Evolutionary conservation across 177 flowering plant genomes (phyloP).

Genomic region (Vitis hybrid): DNA sequence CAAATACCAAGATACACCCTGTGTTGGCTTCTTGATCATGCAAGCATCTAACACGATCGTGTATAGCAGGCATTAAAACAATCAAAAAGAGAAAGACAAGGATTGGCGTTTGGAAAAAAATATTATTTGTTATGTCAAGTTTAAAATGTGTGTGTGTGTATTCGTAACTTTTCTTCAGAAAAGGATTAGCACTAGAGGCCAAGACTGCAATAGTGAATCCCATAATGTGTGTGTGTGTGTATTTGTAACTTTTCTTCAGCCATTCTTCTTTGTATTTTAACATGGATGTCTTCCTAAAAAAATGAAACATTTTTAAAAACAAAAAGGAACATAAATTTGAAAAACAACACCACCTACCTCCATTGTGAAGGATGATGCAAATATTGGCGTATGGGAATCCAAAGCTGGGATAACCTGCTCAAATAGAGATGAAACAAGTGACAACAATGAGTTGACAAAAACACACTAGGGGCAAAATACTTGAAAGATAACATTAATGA

Average conservation of each 20-base stretch:
- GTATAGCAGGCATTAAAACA: not conserved
- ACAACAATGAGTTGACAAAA: not conserved
- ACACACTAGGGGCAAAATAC: not conserved
- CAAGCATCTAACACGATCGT: not conserved
- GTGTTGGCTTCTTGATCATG: not conserved
- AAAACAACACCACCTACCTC: constrained; percentile 55
- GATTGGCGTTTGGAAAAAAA: no score
- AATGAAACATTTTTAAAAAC: not conserved
- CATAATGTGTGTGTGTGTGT: no score
- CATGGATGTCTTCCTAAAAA: not conserved
- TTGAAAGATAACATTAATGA: not conserved
- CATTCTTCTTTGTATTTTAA: no score
- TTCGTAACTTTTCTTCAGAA: no score
- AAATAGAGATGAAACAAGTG: constrained; percentile 7
- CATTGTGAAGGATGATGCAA: constrained; percentile 99
- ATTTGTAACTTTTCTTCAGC: no score
- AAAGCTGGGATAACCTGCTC: constrained; percentile 92
- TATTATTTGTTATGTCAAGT: no score
- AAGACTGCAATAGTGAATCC: no score
- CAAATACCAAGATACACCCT: not conserved
- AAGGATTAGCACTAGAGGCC: no score
- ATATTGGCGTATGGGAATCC: constrained; percentile 87
- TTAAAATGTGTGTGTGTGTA: no score
- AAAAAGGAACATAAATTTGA: not conserved
- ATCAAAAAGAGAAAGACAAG: no score